Base-by-base conservation (phyloP, 495 filamentous ascomycete species). In the Polyplosphaeria fusca region DNA sequence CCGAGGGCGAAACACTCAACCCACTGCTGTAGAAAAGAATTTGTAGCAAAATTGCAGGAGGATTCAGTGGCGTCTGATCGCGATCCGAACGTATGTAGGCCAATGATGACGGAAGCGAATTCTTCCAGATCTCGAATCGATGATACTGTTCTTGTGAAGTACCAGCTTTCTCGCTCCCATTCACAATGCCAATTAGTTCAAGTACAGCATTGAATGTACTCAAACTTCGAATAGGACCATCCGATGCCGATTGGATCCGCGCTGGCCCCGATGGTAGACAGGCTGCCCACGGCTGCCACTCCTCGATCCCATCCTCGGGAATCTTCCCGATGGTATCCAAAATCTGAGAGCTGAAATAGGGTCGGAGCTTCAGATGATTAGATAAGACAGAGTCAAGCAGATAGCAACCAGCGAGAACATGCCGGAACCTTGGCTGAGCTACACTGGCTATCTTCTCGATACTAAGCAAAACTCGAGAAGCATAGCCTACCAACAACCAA, bases 241-340 rank as follows among this genome's bases (percentile, higher is more conserved):
- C 74, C 5, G 76, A 12, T 5, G 49, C 23, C 4, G 71, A 28
- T 62, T 62, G 20, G 69, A 75, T 12, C 74, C 74, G 4, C 72
- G 73, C n/a, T n/a, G n/a, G n/a, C 30, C 14, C 7, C 7, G 14
- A 35, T 35, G 7, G 30, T 35, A 35, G 66, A 25, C 79, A 79
- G 47, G 81, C 76, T 2, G 71, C 73, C 86, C 85, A 89, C 1
- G 79, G 81, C 55, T 85, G 82, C 86, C 85, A 88, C 67, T 89
- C 84, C 55, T 89, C 86, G 18, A 83, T 66, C 4, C 82, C 85
- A 67, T 85, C 81, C 66, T 86, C 82, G 54, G 79, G 75, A 11
- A 84, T 61, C 9, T 75, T 63, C 1, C 76, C 72, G 27, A 80
- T 62, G 3, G 68, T 53, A 9, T 64, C 56, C 14, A 83, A 47